Conservation (phyloP, 1,139 yeast genomes). For the Sugiyamaella pinicola region DNA sequence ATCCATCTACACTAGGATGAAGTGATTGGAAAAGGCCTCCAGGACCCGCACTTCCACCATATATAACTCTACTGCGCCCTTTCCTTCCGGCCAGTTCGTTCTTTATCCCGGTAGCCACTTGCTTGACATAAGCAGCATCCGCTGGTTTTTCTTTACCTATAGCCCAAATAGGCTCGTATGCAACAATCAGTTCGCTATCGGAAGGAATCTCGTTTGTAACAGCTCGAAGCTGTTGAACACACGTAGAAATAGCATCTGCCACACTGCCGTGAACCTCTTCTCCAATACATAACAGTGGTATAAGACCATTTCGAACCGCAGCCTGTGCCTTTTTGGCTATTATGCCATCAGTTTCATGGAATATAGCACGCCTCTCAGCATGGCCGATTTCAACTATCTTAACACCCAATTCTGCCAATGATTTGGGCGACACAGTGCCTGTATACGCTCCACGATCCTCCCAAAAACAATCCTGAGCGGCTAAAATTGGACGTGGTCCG, state of each 20-base stretch:
- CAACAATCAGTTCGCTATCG: conserved; percentile 72
- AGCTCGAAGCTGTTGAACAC: conserved; percentile 79
- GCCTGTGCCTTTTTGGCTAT: conserved; percentile 82
- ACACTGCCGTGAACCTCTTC: conserved; percentile 84
- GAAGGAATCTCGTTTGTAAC: conserved; percentile 62
- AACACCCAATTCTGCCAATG: conserved; percentile 77
- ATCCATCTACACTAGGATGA: conserved; percentile 34
- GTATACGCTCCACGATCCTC: conserved; percentile 89
- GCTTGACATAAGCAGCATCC: conserved; percentile 31
- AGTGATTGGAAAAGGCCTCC: conserved; percentile 35
- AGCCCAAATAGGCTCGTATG: conserved; percentile 97
- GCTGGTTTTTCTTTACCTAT: conserved; percentile 59
- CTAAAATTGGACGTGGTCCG: conserved; percentile 3
- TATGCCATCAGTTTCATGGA: conserved; percentile 77
- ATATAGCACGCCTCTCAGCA: conserved; percentile 87
- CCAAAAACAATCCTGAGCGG: conserved; percentile 76
- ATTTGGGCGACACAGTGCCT: conserved; percentile 74
- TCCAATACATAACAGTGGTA: conserved; percentile 86
- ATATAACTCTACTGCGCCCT: conserved; percentile 30
- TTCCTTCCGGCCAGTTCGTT: conserved; percentile 20
- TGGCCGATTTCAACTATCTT: conserved; percentile 87
- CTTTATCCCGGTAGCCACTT: conserved; percentile 32
- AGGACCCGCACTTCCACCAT: conserved; percentile 40
- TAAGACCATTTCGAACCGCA: conserved; percentile 73
- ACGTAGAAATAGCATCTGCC: conserved; percentile 70